Evolutionary conservation across 257 asterid species (phyloP), one percentile per base, ranked within the genome.

Genomic region (Ilex aquifolium): DNA sequence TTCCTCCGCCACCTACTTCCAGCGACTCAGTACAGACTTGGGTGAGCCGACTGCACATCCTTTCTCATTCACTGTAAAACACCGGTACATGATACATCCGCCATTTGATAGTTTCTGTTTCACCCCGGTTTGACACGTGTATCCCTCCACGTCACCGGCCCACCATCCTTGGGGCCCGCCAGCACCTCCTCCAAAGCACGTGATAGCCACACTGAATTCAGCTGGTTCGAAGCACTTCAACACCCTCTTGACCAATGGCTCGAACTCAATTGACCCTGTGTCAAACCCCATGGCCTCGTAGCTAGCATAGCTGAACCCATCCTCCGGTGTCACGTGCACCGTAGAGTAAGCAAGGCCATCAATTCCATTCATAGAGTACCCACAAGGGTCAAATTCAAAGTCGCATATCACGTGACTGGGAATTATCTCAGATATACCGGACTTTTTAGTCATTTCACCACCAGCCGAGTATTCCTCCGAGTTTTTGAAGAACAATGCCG

Each of bases 241-340:
- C 10, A 77, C 83, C 68, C 86, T 65, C 46, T 59, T 64, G 50
- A 81, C 17, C 77, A 77, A 16, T 4, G 68, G 48, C 70, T 46
- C 72, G 0, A 77, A 60, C 73, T 71, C 76, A 31, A 21, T 13
- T 0, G 66, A n/a, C 42, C 62, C 72, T 0, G 65, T 29, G 59
- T 71, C 80, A 54, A 69, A 4, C 10, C 81, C 83, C 81, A 72
- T 61, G 14, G 73, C 74, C 64, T 78, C 87, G 17, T 72, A 81
- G 70, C 87, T 81, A 30, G 87, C 87, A 61, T 81, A 81, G 76
- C 84, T 81, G 56, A 78, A 81, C 55, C 76, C 76, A 14, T 66
- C 65, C 61, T 75, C 80, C 15, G 80, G 80, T 5, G 80, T 75
- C 73, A 75, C 87, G 71, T 81, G 87, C 71, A 77, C 74, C 0